Evolutionary conservation across 2,329 filamentous ascomycete genomes (phyloP).

Genomic region (Seiridium cupressi): DNA sequence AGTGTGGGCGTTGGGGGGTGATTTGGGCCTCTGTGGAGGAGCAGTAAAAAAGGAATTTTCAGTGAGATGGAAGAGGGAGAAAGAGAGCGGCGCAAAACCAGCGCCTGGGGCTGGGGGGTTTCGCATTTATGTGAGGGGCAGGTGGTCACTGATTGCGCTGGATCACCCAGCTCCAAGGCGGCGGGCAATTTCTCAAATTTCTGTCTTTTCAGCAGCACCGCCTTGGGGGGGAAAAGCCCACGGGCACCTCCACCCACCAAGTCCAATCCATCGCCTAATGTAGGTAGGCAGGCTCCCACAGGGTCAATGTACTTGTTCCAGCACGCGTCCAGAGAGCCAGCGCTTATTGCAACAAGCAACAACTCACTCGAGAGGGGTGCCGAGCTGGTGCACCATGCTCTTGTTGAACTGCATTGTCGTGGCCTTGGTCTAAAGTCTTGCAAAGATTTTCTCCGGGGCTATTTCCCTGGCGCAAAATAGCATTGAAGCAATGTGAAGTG

Average conservation of each 20-base stretch:
- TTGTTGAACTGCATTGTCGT: background rate
- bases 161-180: slow-evolving; percentile 8
- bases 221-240: background rate
- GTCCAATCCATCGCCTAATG: background rate
- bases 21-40: slow-evolving; percentile 1
- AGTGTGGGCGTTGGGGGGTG: background rate
- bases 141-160: slow-evolving; percentile 7
- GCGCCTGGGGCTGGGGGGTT: slow-evolving; percentile 8
- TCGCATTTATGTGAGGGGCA: slow-evolving; percentile 11
- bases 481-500: background rate
- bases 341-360: background rate
- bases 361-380: background rate
- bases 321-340: background rate
- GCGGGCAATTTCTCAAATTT: slow-evolving; percentile 2
- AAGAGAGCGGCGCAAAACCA: slow-evolving; percentile 3
- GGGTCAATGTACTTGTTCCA: background rate
- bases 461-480: too few relatives aligned
- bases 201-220: background rate
- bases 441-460: background rate
- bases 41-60: background rate
- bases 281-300: too few relatives aligned
- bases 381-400: background rate
- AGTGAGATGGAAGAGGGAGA: slow-evolving; percentile 10
- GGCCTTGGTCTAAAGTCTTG: background rate
- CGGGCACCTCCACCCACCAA: slow-evolving; percentile 3